Conservation (phyloP, 768 basidiomycete genomes). For the Pisolithus albus region DNA sequence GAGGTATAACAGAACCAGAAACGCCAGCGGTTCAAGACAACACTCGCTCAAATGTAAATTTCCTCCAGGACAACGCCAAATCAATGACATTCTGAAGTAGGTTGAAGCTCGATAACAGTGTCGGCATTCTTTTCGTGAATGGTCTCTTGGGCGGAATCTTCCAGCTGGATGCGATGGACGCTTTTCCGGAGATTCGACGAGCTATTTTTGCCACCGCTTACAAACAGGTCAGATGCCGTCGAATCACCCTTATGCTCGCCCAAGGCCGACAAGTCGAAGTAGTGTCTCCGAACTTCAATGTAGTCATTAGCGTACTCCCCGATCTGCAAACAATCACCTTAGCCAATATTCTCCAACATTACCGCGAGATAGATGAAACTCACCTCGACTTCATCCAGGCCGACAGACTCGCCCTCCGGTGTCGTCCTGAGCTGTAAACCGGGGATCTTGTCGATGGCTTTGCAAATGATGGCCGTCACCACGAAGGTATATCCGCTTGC, state of each 20-base stretch:
- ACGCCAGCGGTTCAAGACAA: too few relatives aligned
- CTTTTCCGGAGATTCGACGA: not conserved
- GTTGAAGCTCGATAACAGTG: too few relatives aligned
- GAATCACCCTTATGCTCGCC: slow-evolving; percentile 10
- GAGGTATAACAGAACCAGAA: too few relatives aligned
- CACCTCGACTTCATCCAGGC: slow-evolving; percentile 71
- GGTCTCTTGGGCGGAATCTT: not conserved
- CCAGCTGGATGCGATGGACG: not conserved
- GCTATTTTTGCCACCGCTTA: not conserved
- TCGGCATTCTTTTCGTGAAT: not conserved
- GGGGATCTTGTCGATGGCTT: slow-evolving; percentile 49
- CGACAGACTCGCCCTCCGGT: slow-evolving; percentile 50
- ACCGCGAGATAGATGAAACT: slow-evolving; percentile 7
- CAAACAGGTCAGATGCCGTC: slow-evolving; percentile 2
- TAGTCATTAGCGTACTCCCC: slow-evolving; percentile 67
- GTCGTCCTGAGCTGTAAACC: slow-evolving; percentile 51
- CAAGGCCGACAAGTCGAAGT: slow-evolving; percentile 43
- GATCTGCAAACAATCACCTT: slow-evolving; percentile 35
- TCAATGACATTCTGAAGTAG: too few relatives aligned
- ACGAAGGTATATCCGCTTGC: slow-evolving; percentile 54
- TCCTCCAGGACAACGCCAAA: too few relatives aligned
- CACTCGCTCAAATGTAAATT: too few relatives aligned
- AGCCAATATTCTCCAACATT: not conserved
- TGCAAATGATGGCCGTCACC: slow-evolving; percentile 52
- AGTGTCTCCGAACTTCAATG: slow-evolving; percentile 65